Evolutionary conservation across 345 rosid species (phyloP).

Genomic region (Barbarea vulgaris): DNA sequence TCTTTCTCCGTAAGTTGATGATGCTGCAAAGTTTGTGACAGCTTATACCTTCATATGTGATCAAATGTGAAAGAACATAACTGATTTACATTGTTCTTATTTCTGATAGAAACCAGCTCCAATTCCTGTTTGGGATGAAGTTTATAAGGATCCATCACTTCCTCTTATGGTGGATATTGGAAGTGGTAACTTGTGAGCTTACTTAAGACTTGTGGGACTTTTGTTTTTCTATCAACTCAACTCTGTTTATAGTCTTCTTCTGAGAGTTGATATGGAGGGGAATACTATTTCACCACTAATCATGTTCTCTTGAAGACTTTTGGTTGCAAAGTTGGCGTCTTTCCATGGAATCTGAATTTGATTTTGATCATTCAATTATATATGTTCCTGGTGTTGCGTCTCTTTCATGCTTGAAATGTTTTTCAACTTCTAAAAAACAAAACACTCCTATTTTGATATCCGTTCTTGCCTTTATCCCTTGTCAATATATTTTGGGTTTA

Average conservation of each 20-base stretch:
- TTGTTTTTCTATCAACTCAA: background rate
- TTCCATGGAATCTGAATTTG: background rate
- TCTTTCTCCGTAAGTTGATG: slow-evolving; percentile 66
- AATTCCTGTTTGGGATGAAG: slow-evolving; percentile 74
- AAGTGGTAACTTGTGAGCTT: slow-evolving; percentile 55
- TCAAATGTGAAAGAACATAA: background rate
- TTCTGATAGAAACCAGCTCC: slow-evolving; percentile 58
- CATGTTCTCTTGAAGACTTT: slow-evolving; percentile 1
- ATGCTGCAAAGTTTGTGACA: slow-evolving; percentile 14
- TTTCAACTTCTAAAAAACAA: background rate
- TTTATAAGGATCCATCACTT: slow-evolving; percentile 71
- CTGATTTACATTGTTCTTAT: background rate
- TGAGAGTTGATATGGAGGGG: background rate
- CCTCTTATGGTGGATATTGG: slow-evolving; percentile 98
- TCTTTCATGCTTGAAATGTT: background rate
- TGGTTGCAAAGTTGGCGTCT: slow-evolving; percentile 7
- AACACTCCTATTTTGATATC: background rate
- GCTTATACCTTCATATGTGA: background rate
- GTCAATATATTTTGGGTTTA: slow-evolving; percentile 5
- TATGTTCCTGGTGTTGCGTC: background rate
- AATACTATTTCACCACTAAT: background rate
- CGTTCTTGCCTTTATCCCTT: background rate
- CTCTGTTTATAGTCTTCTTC: background rate
- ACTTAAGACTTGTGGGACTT: slow-evolving; percentile 20
- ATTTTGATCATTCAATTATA: background rate